Evolutionary conservation across 2,329 filamentous ascomycete species (phyloP).

Genomic region (Cytospora leucostoma): DNA sequence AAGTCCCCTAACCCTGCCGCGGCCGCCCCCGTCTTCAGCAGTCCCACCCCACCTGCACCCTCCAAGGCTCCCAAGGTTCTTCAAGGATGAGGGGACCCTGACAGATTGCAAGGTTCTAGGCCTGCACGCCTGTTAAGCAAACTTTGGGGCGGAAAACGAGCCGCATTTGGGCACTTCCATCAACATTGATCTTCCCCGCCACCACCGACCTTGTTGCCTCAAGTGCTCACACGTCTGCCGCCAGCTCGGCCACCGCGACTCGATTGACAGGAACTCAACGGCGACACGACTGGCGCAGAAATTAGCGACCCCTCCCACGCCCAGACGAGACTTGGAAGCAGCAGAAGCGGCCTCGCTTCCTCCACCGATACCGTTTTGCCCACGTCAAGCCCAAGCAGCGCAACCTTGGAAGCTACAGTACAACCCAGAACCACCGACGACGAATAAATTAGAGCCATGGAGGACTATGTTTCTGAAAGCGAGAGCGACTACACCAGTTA

Average conservation of each 20-base stretch:
- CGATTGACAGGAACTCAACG: constrained; percentile 12
- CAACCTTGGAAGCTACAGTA: constrained; percentile 5
- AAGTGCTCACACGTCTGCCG: constrained; percentile 9
- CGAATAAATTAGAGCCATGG: constrained; percentile 60
- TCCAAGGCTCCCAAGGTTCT: neutral
- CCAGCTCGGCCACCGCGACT: constrained; percentile 9
- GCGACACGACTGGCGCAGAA: constrained; percentile 6
- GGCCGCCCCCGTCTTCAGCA: neutral
- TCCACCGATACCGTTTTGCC: constrained; percentile 10
- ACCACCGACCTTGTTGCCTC: constrained; percentile 12
- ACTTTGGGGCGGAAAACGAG: constrained; percentile 17
- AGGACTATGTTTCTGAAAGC: constrained; percentile 96
- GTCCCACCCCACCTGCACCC: neutral
- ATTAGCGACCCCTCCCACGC: neutral
- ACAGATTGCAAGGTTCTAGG: constrained; percentile 15
- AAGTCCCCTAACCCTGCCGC: constrained; percentile 13
- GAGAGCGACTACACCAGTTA: constrained; percentile 99
- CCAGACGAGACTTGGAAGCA: neutral
- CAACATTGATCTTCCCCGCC: constrained; percentile 19
- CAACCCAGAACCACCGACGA: neutral
- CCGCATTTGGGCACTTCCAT: constrained; percentile 7
- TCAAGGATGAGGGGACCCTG: constrained; percentile 13
- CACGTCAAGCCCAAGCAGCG: constrained; percentile 7
- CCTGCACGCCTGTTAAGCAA: constrained; percentile 14
- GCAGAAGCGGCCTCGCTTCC: neutral